Evolutionary conservation across 2,329 filamentous ascomycete species (phyloP), one percentile per base, ranked within the genome.

Genomic region (Scedosporium aurantiacum): DNA sequence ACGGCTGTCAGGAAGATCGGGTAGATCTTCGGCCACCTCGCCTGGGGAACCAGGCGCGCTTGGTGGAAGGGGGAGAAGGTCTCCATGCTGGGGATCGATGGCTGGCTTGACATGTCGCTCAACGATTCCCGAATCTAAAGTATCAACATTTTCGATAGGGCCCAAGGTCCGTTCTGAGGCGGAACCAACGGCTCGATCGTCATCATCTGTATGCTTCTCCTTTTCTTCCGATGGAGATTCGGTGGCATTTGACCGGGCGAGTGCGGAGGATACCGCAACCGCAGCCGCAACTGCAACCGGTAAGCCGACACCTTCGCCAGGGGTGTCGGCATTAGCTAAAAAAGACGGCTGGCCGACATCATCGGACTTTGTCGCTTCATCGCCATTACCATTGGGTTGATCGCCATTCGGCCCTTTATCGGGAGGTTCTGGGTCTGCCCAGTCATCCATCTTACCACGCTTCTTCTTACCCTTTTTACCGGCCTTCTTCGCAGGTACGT

Each of bases 251-350:
- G 74, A 71, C 67, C 72, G 74, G 71, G 72, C 69, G 67, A 70
- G 69, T 68, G 73, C 69, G 68, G 73, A 71, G 68, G 72, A 70
- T 65, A 74, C 65, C 63, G 72, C 74, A 68, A 73, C 73, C 65
- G 73, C 78, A 70, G 75, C 77, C 73, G 78, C 78, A 57, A 52
- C 57, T 43, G 45, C 47, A 52, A 32, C 59, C 76, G 76, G 78
- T 73, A 81, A 71, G 81, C 84, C 84, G 83, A 76, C 84, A 86
- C 83, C 83, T 78, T 80, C 82, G 83, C 83, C 83, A 83, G 81
- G 78, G 80, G 79, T 86, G 80, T 77, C 83, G 83, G 84, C 82
- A 79, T 82, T 83, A 86, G 74, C 84, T 86, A 86, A 86, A 86
- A 87, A 86, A 86, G 83, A 83, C 75, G 79, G 73, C 72, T 76